Evolutionary conservation across 2,329 filamentous ascomycete genomes (phyloP).

Genomic region (Corniculantispora saksenae): DNA sequence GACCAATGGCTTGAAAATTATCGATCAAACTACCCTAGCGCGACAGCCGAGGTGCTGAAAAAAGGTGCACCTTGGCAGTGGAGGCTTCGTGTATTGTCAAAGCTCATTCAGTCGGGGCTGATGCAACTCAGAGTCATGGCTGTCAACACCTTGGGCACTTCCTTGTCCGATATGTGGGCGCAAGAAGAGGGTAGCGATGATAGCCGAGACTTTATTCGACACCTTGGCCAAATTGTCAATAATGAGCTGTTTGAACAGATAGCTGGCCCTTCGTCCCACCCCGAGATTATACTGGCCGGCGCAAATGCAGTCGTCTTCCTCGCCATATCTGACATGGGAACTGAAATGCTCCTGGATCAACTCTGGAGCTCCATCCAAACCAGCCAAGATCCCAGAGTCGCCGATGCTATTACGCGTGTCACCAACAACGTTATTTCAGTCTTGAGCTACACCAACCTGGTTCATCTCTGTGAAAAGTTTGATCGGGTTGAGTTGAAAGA

Average conservation of each 20-base stretch:
- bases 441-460: constrained; percentile 49
- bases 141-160: constrained; percentile 69
- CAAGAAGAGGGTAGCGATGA: constrained; percentile 50
- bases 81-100: constrained; percentile 68
- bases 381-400: constrained; percentile 82
- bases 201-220: constrained; percentile 58
- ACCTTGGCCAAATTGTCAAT: constrained; percentile 61
- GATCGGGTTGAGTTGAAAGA: constrained; percentile 36
- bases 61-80: constrained; percentile 63
- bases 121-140: constrained; percentile 88
- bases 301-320: constrained; percentile 86
- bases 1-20: constrained; percentile 27
- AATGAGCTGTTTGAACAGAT: constrained; percentile 82
- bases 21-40: constrained; percentile 34
- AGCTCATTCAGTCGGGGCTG: constrained; percentile 77
- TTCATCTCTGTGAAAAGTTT: constrained; percentile 73
- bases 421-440: constrained; percentile 49
- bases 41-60: constrained; percentile 35
- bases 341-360: constrained; percentile 69
- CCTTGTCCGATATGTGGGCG: constrained; percentile 69
- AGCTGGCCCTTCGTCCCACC: constrained; percentile 86
- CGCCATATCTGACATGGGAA: constrained; percentile 75
- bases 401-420: constrained; percentile 76
- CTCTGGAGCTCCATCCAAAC: constrained; percentile 83
- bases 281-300: constrained; percentile 80